Conservation (phyloP, 2,329 filamentous ascomycete species). For the Penicillium oxalicum region DNA sequence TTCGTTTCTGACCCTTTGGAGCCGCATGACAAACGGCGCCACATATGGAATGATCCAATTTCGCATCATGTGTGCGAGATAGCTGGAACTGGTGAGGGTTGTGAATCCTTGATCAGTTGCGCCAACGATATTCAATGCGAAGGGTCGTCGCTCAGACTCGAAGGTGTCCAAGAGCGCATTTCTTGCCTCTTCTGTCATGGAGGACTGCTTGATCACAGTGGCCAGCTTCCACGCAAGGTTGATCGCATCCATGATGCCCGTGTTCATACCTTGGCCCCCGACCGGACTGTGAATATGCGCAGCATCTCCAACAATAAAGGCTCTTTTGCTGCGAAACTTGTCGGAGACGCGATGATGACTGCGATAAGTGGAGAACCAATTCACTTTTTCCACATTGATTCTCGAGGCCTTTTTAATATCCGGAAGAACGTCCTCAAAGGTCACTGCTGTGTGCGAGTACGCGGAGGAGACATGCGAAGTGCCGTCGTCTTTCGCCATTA, state of each 20-base stretch:
- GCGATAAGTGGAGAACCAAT: conserved; percentile 43
- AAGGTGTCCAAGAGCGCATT: conserved; percentile 45
- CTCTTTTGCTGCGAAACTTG: conserved; percentile 42
- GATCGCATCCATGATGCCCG: conserved; percentile 49
- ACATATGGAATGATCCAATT: conserved; percentile 37
- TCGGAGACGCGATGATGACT: conserved; percentile 42
- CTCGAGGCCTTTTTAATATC: conserved; percentile 17
- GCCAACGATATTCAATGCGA: conserved; percentile 41
- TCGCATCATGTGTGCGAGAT: conserved; percentile 38
- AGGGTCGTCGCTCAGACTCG: conserved; percentile 43
- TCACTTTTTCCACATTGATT: conserved; percentile 24
- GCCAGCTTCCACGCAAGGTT: conserved; percentile 54
- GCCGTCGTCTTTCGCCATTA: conserved; percentile 3
- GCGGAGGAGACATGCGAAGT: conserved; percentile 9
- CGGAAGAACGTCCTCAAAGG: conserved; percentile 27
- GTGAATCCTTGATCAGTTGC: conserved; percentile 42
- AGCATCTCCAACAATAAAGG: conserved; percentile 54
- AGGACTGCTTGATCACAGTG: conserved; percentile 33
- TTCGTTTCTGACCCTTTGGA: conserved; percentile 14
- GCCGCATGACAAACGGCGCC: conserved; percentile 19
- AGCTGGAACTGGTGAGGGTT: conserved; percentile 34
- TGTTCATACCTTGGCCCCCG: conserved; percentile 56
- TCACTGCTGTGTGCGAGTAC: conserved; percentile 19
- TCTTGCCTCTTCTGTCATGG: conserved; percentile 25
- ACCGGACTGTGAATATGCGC: conserved; percentile 53